Conservation (phyloP, 2,329 filamentous ascomycete genomes). For the Fusarium sp. region DNA sequence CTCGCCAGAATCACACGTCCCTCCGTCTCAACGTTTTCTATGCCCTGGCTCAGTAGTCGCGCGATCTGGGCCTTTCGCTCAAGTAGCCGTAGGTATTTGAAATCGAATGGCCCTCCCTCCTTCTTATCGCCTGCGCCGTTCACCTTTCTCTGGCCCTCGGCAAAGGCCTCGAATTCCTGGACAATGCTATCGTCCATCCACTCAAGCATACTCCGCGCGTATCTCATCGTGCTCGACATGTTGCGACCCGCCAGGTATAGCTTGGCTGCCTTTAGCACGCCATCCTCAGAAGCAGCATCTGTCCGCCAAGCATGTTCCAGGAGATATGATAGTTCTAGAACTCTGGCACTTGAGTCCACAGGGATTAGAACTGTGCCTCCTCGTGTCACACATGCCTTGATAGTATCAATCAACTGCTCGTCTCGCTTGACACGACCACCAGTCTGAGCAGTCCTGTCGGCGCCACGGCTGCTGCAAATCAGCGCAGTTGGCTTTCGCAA, state of each 20-base stretch:
- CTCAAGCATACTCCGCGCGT: constrained; percentile 95
- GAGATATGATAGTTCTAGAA: constrained; percentile 91
- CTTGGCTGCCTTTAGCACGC: constrained; percentile 65
- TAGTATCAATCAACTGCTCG: constrained; percentile 84
- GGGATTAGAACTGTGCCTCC: constrained; percentile 95
- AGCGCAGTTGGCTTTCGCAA: constrained; percentile 92
- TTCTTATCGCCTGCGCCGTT: constrained; percentile 64
- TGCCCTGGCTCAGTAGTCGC: constrained; percentile 67
- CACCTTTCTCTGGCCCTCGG: constrained; percentile 62
- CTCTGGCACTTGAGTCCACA: constrained; percentile 93
- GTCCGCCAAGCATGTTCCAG: constrained; percentile 92
- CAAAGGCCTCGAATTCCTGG: constrained; percentile 85
- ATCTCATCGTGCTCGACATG: constrained; percentile 87
- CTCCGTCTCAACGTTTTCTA: constrained; percentile 56
- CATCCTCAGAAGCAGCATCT: constrained; percentile 66
- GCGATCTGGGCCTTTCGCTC: constrained; percentile 86
- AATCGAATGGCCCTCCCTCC: constrained; percentile 84
- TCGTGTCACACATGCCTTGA: constrained; percentile 80
- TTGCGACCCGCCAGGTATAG: constrained; percentile 90
- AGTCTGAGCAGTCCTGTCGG: constrained; percentile 76
- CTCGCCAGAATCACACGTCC: constrained; percentile 90
- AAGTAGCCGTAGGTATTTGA: constrained; percentile 84
- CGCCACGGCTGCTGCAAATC: constrained; percentile 89
- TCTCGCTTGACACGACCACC: constrained; percentile 85
- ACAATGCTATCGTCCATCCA: constrained; percentile 99